Conservation (phyloP, 192 early-diverging fungal species). For the Entrophospora sp. region DNA sequence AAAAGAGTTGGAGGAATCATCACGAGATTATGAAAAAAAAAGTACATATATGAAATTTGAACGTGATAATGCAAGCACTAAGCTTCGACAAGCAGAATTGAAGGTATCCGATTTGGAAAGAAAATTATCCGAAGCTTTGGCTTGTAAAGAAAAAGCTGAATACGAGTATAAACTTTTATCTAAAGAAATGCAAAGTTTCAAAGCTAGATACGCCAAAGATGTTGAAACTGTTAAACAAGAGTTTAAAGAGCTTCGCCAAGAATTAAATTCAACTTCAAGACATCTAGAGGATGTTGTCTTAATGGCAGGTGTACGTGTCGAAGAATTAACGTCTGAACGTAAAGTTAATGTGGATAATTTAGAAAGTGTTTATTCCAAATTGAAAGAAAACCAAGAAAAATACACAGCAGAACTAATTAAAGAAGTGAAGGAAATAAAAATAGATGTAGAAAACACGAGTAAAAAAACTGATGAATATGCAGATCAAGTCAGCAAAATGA, state of each 20-base stretch:
- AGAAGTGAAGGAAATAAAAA: slow-evolving; percentile 12
- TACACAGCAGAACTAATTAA: not conserved
- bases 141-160: slow-evolving; percentile 4
- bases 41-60: slow-evolving; percentile 10
- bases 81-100: slow-evolving; percentile 8
- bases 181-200: slow-evolving; percentile 18
- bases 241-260: not conserved
- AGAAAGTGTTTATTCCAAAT: not conserved
- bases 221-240: slow-evolving; percentile 11
- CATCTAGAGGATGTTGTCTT: not conserved
- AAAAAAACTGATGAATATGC: slow-evolving; percentile 1
- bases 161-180: slow-evolving; percentile 11
- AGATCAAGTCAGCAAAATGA: slow-evolving; percentile 2
- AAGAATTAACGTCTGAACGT: not conserved
- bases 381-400: slow-evolving; percentile 21
- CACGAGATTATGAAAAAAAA: slow-evolving; percentile 10
- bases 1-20: slow-evolving; percentile 9
- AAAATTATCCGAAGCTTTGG: not conserved
- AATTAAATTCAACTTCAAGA: not conserved
- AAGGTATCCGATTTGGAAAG: slow-evolving; percentile 8
- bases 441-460: slow-evolving; percentile 2
- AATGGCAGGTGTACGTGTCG: not conserved
- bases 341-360: not conserved
- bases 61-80: slow-evolving; percentile 7
- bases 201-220: slow-evolving; percentile 10